Conservation (phyloP, 495 filamentous ascomycete genomes). For the Hypoxylon intermedium region DNA sequence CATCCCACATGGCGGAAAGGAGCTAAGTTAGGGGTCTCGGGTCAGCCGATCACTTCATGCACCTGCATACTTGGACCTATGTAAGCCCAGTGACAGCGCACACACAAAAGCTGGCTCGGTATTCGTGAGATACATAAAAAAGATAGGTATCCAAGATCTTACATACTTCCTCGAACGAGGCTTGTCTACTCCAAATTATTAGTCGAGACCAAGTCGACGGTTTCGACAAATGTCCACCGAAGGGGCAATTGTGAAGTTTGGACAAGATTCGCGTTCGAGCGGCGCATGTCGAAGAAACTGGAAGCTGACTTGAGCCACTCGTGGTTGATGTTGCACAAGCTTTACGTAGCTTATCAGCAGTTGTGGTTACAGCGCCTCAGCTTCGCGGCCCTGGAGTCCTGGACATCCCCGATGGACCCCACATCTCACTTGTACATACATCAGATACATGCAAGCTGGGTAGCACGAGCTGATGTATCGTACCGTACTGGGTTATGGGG, state of each 20-base stretch:
- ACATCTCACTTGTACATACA: conserved; percentile 1
- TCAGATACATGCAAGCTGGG: not conserved
- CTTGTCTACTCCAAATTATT: not conserved
- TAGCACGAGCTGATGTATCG: not conserved
- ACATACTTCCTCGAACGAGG: not conserved
- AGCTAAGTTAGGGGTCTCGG: conserved; percentile 21
- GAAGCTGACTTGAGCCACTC: conserved; percentile 9
- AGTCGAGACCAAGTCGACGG: too few species aligned
- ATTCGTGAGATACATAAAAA: conserved; percentile 2
- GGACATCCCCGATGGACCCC: not conserved
- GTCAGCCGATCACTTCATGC: conserved; percentile 30
- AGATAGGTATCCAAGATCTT: conserved; percentile 12
- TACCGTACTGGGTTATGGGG: too few species aligned
- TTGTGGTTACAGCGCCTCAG: not conserved
- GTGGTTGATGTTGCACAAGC: too few species aligned
- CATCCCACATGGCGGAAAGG: conserved; percentile 26
- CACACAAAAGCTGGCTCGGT: too few species aligned
- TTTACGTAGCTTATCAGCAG: conserved; percentile 7
- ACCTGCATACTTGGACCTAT: conserved; percentile 9
- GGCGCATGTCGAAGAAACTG: conserved; percentile 15
- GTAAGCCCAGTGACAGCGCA: conserved; percentile 18
- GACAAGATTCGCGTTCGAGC: not conserved
- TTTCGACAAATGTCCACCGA: not conserved
- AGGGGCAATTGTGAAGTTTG: not conserved
- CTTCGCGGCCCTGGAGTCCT: not conserved